These are phyloP conservation scores for Stygiomarasmius scandens DNA, from an alignment of 1,284 basidiomycete species.

Conservation along the genomic window DNA sequence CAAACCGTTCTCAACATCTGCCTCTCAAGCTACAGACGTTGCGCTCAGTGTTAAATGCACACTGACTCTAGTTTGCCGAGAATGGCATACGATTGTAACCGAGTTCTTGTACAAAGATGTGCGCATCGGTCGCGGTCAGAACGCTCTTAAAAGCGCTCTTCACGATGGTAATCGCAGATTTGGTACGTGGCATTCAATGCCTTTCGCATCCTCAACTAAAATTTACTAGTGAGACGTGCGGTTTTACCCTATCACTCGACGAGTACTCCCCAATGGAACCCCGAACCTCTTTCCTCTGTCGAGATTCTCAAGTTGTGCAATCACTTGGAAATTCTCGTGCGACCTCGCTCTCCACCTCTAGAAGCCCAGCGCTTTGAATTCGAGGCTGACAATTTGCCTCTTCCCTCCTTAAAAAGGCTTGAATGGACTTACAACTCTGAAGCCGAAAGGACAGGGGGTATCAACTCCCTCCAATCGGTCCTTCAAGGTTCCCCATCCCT, in stretches of 20 bases:
- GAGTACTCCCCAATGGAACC: constrained; percentile 37
- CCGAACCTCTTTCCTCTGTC: constrained; percentile 32
- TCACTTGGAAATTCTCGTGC: constrained; percentile 56
- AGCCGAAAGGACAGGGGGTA: constrained; percentile 64
- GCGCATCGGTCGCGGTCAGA: constrained; percentile 36
- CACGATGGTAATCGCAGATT: constrained; percentile 35
- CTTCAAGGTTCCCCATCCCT: constrained; percentile 56
- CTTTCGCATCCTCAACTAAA: constrained; percentile 1
- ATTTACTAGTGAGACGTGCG: constrained; percentile 51
- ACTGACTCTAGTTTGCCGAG: constrained; percentile 57
- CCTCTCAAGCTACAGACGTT: constrained; percentile 25
- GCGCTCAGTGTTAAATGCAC: constrained; percentile 37
- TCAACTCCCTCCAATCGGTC: constrained; percentile 61
- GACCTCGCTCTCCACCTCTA: constrained; percentile 37
- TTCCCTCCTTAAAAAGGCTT: constrained; percentile 59
- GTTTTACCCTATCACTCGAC: constrained; percentile 61
- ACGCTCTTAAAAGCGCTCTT: constrained; percentile 34
- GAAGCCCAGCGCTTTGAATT: constrained; percentile 50
- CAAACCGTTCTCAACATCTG: constrained; percentile 41
- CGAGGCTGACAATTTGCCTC: constrained; percentile 44
- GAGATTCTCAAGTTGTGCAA: constrained; percentile 53
- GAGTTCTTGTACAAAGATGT: constrained; percentile 58
- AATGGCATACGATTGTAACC: constrained; percentile 50
- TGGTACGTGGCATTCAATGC: constrained; percentile 20
- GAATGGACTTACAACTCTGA: constrained; percentile 69